These are phyloP conservation scores for Pseudopediastrum boryanum DNA, from an alignment of 139 green algal genomes.

Conservation along the genomic window DNA sequence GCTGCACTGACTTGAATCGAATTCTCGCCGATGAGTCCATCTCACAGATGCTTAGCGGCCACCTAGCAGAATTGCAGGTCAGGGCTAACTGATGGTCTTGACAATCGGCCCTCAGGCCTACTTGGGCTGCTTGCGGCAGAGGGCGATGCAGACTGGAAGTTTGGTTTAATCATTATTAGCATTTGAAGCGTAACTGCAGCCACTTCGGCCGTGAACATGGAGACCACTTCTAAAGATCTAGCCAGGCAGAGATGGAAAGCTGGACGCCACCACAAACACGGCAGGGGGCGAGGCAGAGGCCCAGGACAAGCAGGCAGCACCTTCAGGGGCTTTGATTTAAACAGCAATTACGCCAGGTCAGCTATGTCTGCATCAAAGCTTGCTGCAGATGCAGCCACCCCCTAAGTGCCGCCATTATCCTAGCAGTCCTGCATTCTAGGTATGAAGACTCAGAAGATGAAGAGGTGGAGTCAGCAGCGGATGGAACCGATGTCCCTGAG, in stretches of 20 bases:
- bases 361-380: neutral
- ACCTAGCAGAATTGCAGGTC: too few species aligned
- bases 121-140: neutral
- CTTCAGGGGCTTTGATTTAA: neutral
- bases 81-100: too few species aligned
- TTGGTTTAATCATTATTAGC: neutral
- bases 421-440: constrained; percentile 6
- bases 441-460: constrained; percentile 30
- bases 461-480: neutral
- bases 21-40: too few species aligned
- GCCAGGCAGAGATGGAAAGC: constrained; percentile 7
- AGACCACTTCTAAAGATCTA: constrained; percentile 16
- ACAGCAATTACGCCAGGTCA: constrained; percentile 22
- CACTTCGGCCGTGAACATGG: constrained; percentile 1
- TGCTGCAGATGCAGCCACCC: neutral
- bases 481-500: neutral
- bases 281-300: constrained; percentile 2
- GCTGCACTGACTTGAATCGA: too few species aligned
- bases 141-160: neutral
- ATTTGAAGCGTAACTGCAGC: neutral
- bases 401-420: neutral
- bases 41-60: too few species aligned
- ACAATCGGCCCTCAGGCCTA: neutral
- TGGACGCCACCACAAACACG: constrained; percentile 12
- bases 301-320: neutral